A percentile compares a stretch with the other conserved stretches of the same genome.
These are phyloP conservation scores for Ramalina intermedia DNA, from an alignment of 495 filamentous ascomycete genomes.

Conservation along the genomic window DNA sequence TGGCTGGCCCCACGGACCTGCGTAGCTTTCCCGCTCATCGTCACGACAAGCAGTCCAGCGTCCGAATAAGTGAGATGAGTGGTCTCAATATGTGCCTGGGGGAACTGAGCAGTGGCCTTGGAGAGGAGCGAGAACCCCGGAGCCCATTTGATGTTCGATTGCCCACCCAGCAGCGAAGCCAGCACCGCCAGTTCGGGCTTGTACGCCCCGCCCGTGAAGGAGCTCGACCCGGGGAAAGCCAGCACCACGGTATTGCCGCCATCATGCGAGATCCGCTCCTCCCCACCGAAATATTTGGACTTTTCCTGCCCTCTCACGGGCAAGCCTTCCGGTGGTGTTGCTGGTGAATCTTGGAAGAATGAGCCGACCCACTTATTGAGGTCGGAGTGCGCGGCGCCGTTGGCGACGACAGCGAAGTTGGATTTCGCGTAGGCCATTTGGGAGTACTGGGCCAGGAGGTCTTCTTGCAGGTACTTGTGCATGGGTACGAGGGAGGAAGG, in stretches of 20 bases:
- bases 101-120: conserved; percentile 52
- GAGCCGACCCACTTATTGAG: conserved; percentile 84
- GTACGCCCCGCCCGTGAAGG: conserved; percentile 48
- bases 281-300: conserved; percentile 83
- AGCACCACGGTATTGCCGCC: conserved; percentile 67
- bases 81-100: conserved; percentile 51
- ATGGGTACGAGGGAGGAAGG: conserved; percentile 54
- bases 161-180: conserved; percentile 75
- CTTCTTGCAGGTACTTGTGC: conserved; percentile 61
- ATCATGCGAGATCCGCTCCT: conserved; percentile 73
- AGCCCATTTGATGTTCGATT: conserved; percentile 89
- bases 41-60: conserved; percentile 74
- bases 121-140: conserved; percentile 80
- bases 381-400: conserved; percentile 61
- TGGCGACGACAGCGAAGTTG: conserved; percentile 82
- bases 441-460: conserved; percentile 56
- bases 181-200: conserved; percentile 86
- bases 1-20: conserved; percentile 49
- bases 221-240: conserved; percentile 80
- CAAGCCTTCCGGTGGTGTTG: conserved; percentile 24
- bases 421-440: conserved; percentile 66
- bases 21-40: conserved; percentile 55
- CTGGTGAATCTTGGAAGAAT: conserved; percentile 56
- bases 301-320: conserved; percentile 31
- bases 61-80: conserved; percentile 82